A percentile compares a stretch with the other conserved stretches of the same genome.
These are phyloP conservation scores for Sanguinoderma infundibulare DNA, from an alignment of 1,284 basidiomycete species.

Conservation along the genomic window DNA sequence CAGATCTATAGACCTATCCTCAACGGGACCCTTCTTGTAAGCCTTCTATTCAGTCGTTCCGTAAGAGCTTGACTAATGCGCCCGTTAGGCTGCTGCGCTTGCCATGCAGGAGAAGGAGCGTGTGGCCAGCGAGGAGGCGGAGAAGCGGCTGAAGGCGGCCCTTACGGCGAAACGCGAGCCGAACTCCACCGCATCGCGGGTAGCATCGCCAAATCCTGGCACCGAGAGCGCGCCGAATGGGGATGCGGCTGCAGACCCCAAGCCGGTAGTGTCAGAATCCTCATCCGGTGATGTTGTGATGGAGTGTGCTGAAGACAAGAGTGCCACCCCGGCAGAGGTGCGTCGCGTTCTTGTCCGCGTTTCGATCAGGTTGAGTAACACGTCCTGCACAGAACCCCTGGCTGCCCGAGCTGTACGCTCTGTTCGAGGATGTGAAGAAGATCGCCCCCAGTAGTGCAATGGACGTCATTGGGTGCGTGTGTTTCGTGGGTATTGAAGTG, in stretches of 20 bases:
- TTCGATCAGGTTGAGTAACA: background rate
- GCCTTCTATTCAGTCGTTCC: slow-evolving; percentile 27
- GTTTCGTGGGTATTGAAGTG: slow-evolving; percentile 28
- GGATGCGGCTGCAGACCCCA: slow-evolving; percentile 41
- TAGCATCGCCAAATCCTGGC: slow-evolving; percentile 60
- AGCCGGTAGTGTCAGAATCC: slow-evolving; percentile 37
- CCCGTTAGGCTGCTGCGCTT: slow-evolving; percentile 54
- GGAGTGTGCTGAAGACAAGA: slow-evolving; percentile 38
- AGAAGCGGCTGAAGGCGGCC: slow-evolving; percentile 77
- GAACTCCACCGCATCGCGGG: slow-evolving; percentile 53
- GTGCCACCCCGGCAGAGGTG: slow-evolving; percentile 21
- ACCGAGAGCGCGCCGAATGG: slow-evolving; percentile 34
- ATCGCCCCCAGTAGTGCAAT: slow-evolving; percentile 68
- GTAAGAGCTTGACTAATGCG: background rate
- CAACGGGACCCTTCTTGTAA: slow-evolving; percentile 64
- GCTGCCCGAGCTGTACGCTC: slow-evolving; percentile 69
- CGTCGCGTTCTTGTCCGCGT: background rate
- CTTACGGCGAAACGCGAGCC: slow-evolving; percentile 78
- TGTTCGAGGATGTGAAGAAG: slow-evolving; percentile 74
- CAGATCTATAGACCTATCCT: slow-evolving; percentile 88
- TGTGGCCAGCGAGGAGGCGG: slow-evolving; percentile 69
- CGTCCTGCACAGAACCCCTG: slow-evolving; percentile 61
- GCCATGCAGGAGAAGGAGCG: slow-evolving; percentile 67
- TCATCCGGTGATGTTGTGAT: slow-evolving; percentile 50
- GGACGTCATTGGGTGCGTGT: slow-evolving; percentile 69